Evolutionary conservation across 2,329 filamentous ascomycete species (phyloP).

Genomic region (Pseudogymnoascus sp.): DNA sequence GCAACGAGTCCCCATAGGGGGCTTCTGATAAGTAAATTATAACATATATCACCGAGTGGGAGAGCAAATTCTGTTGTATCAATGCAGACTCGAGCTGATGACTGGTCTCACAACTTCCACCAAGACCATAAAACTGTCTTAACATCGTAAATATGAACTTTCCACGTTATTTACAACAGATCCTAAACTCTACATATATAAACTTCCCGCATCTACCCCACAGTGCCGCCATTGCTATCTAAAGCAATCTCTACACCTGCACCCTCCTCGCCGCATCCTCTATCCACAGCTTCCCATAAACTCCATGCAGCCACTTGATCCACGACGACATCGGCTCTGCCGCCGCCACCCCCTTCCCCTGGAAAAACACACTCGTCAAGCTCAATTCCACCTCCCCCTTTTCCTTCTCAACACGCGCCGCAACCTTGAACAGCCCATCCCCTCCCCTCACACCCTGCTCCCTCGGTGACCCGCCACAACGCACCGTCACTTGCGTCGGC

Average conservation of each 20-base stretch:
- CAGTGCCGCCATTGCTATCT: not conserved
- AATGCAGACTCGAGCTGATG: not conserved
- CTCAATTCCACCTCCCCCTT: constrained; percentile 58
- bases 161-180: not conserved
- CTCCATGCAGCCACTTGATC: constrained; percentile 45
- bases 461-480: constrained; percentile 60
- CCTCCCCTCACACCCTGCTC: constrained; percentile 48
- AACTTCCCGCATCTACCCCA: not conserved
- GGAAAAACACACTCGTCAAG: constrained; percentile 57
- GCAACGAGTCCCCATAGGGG: not conserved
- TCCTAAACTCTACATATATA: not conserved
- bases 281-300: constrained; percentile 51
- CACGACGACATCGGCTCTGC: constrained; percentile 38
- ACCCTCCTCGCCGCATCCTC: constrained; percentile 42
- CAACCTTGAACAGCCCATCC: constrained; percentile 63
- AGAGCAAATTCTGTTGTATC: not conserved
- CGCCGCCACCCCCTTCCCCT: constrained; percentile 40
- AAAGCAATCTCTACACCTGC: constrained; percentile 1
- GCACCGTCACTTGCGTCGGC: constrained; percentile 51
- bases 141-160: not conserved
- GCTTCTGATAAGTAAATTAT: not conserved
- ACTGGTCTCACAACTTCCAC: not conserved
- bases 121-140: not conserved
- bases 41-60: not conserved
- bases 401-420: constrained; percentile 52